phyloP scores from a whole-genome alignment of 768 basidiomycete species.

The Galerina sulciceps region DNA sequence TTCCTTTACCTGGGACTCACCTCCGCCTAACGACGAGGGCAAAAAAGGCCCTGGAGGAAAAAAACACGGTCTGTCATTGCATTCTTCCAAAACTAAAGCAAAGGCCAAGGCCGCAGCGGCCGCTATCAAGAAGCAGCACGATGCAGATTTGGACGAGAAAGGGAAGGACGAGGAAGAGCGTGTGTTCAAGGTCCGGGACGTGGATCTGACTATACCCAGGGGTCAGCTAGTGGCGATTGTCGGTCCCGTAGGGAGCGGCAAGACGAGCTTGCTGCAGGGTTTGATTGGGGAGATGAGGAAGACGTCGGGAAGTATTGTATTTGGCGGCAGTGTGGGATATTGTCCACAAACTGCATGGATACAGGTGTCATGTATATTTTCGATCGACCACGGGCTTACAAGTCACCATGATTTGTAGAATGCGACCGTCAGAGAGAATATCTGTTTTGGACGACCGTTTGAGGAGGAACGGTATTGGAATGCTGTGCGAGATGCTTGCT shows the following conservation, averaged over 20 bases:
- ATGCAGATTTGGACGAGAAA: constrained; percentile 25
- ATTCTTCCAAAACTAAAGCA: constrained; percentile 13
- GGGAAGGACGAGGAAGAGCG: constrained; percentile 41
- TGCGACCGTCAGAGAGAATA: constrained; percentile 85
- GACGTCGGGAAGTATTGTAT: constrained; percentile 65
- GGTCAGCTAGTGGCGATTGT: constrained; percentile 87
- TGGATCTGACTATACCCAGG: constrained; percentile 71
- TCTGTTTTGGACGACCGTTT: constrained; percentile 83
- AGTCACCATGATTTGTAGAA: constrained; percentile 34
- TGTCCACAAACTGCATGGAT: constrained; percentile 94
- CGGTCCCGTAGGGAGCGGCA: constrained; percentile 77
- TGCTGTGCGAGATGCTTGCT: constrained; percentile 73
- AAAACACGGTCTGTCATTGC: constrained; percentile 1
- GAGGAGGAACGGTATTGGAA: constrained; percentile 85
- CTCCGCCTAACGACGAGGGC: constrained; percentile 52
- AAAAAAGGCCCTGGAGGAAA: constrained; percentile 17
- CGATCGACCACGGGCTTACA: constrained; percentile 3
- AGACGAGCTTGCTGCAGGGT: constrained; percentile 73
- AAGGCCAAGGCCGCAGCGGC: constrained; percentile 30
- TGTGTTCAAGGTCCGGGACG: constrained; percentile 65
- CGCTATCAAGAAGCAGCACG: constrained; percentile 30
- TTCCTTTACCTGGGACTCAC: constrained; percentile 87
- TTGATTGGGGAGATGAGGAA: constrained; percentile 85
- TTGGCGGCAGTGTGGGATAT: constrained; percentile 80
- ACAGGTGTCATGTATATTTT: constrained; percentile 46